Base-by-base conservation (phyloP, 2,329 filamentous ascomycete species). In the Paraphaeosphaeria minitans region DNA sequence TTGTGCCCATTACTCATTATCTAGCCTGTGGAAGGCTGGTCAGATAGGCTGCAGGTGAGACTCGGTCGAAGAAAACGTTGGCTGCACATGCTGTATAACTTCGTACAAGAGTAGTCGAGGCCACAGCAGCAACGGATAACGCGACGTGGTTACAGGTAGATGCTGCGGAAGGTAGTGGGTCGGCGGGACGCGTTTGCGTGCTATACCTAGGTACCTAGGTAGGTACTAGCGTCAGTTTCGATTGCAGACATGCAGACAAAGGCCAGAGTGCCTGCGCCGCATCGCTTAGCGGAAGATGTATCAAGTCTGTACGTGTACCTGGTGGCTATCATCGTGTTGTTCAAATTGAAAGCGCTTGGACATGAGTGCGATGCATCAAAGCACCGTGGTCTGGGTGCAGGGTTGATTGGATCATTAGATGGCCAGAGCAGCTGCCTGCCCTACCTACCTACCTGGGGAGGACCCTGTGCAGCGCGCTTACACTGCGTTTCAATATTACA, bases 261-360 rank as follows among this genome's bases (percentile, higher is more conserved):
- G 29, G 10, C 31, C n/a, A 10, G 29, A 50, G 33, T 12, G 19
- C 8, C 19, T 37, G n/a, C 47, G 47, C 47, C 47, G 19, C 31
- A 39, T 50, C 31, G 31, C 47, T 50, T 37, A 50, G 31, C 47
- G 47, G 46, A 35, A 50, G 31, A 50, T 37, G n/a, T 50, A 24
- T 50, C 1, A 21, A 14, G 37, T 16, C 31, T 22, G 19, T 33
- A 16, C 13, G 12, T 50, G 31, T 37, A 24, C 21, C 13, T 33
- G 31, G 12, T 33, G 47, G 19, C 21, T 37, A n/a, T 37, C 39
- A 50, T 50, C n/a, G 37, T 37, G 10, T 3, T 19, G 6, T 31
- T 35, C 10, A 35, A 4, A 37, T 24, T 50, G 43, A 22, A 46
- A 46, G 43, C n/a, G 43, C 43, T 46, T 29, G 43, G 43, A 46